A percentile compares a stretch with the other conserved stretches of the same genome.
Conservation (phyloP, 257 asterid species). For the Eustoma russellianum region DNA sequence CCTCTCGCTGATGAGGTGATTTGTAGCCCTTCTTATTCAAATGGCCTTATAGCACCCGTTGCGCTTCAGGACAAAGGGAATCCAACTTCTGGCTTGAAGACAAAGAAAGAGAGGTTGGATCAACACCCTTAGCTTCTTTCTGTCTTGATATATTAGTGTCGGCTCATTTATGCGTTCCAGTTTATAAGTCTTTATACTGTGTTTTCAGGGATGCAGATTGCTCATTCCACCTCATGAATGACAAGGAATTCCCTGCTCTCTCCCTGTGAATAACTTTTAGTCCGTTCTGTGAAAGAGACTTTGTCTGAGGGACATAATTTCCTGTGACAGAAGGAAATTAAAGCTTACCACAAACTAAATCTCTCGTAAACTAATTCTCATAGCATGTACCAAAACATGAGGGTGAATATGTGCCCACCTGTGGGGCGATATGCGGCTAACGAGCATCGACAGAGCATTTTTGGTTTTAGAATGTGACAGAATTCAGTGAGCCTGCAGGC, state of each 20-base stretch:
- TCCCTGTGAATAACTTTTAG: conserved; percentile 17
- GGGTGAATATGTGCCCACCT: no score
- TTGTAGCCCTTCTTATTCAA: conserved; percentile 19
- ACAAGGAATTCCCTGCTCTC: conserved; percentile 69
- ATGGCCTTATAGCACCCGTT: conserved; percentile 7
- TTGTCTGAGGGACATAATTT: no score
- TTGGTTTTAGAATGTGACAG: no score
- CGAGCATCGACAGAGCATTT: no score
- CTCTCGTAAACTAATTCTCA: no score
- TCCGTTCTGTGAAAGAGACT: no score
- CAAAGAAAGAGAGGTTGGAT: conserved; percentile 20
- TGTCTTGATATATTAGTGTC: neutral
- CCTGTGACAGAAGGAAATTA: no score
- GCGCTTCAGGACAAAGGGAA: conserved; percentile 1
- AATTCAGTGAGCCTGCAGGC: no score
- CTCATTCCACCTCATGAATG: conserved; percentile 43
- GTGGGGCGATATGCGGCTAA: no score
- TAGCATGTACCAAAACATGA: no score
- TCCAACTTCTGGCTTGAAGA: conserved; percentile 3
- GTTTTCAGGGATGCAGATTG: conserved; percentile 28
- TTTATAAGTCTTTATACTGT: neutral
- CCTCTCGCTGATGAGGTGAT: conserved; percentile 37
- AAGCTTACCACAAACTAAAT: no score
- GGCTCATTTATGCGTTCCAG: neutral
- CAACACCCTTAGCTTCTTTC: neutral